These are phyloP conservation scores for Sphagnum tenellum DNA, from an alignment of 225 moss, liverwort and hornwort species.

Conservation along the genomic window DNA sequence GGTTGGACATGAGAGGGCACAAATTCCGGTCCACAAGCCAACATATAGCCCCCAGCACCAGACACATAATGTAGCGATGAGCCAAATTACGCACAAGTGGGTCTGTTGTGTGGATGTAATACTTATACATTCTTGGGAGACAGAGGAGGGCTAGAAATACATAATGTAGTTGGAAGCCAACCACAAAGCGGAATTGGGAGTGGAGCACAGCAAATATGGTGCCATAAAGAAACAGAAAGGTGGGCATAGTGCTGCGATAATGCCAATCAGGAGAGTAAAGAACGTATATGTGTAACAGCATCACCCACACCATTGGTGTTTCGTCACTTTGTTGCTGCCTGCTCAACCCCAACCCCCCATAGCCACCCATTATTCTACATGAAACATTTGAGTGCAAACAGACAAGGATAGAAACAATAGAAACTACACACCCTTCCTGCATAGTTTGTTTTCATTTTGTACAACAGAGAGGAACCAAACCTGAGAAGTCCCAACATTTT, in stretches of 20 bases:
- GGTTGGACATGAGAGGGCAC: constrained; percentile 56
- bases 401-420: too few relatives aligned
- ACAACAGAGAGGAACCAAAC: too few relatives aligned
- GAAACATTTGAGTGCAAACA: neutral
- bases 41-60: constrained; percentile 56
- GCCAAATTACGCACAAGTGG: constrained; percentile 71
- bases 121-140: constrained; percentile 98
- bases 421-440: too few relatives aligned
- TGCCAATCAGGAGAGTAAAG: constrained; percentile 99
- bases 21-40: constrained; percentile 85
- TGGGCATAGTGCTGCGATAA: constrained; percentile 96
- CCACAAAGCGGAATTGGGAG: constrained; percentile 76
- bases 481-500: too few relatives aligned
- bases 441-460: too few relatives aligned
- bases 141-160: constrained; percentile 82
- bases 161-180: constrained; percentile 88
- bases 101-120: constrained; percentile 82
- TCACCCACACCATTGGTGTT: constrained; percentile 98
- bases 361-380: neutral
- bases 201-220: constrained; percentile 87
- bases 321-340: constrained; percentile 98
- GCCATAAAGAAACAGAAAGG: constrained; percentile 80
- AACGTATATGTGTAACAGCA: constrained; percentile 96
- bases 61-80: constrained; percentile 66
- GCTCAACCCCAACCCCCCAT: constrained; percentile 10